Percentiles rank a stretch among this genome's conserved stretches.
Conservation (phyloP, 2,329 filamentous ascomycete genomes). For the Cytospora piceicola region DNA sequence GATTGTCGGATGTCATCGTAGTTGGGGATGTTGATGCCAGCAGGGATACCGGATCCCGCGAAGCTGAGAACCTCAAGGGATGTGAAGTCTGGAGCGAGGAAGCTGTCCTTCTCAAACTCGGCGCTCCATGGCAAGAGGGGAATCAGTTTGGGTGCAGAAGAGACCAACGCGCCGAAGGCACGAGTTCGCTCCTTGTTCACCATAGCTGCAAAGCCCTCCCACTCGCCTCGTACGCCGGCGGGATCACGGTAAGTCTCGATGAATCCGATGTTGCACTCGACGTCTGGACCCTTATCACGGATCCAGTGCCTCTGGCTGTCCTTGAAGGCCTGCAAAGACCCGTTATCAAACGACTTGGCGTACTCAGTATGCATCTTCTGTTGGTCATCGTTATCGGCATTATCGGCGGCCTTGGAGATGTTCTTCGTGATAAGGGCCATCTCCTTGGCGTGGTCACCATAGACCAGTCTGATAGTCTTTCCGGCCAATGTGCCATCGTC, state of each 20-base stretch:
- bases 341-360: constrained; percentile 72
- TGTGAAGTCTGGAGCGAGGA: constrained; percentile 93
- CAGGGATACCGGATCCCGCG: constrained; percentile 67
- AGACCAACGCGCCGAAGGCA: constrained; percentile 84
- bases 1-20: constrained; percentile 80
- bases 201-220: constrained; percentile 81
- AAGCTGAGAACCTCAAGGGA: constrained; percentile 91
- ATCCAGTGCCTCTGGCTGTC: constrained; percentile 83
- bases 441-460: constrained; percentile 74
- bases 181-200: constrained; percentile 90
- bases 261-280: constrained; percentile 83
- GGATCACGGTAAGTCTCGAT: constrained; percentile 87
- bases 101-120: constrained; percentile 95
- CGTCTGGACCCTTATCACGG: constrained; percentile 76
- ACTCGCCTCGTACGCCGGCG: constrained; percentile 78
- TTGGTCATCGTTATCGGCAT: constrained; percentile 75
- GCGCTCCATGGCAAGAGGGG: constrained; percentile 85
- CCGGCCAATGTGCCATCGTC: constrained; percentile 64
- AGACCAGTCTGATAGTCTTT: constrained; percentile 71
- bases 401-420: constrained; percentile 68
- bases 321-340: constrained; percentile 78
- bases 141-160: constrained; percentile 80
- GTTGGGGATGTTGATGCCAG: constrained; percentile 71
- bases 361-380: constrained; percentile 75
- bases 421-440: constrained; percentile 71